Evolutionary conservation across 179 eudicot species (phyloP).

Genomic region (Spergularia azorica): DNA sequence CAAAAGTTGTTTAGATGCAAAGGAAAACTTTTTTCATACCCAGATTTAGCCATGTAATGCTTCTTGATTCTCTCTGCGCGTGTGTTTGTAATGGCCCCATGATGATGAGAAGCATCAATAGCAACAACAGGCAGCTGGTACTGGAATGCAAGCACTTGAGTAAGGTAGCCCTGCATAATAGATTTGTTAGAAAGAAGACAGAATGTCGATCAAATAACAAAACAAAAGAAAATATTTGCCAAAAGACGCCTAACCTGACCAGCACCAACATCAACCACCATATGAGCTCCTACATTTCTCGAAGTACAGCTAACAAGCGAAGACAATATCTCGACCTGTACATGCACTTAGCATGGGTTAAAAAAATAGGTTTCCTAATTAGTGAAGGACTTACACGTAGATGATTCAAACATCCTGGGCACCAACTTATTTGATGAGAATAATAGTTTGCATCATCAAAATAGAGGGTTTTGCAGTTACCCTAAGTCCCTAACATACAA

Average conservation of each 20-base stretch:
- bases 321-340: conserved; percentile 77
- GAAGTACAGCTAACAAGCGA: conserved; percentile 63
- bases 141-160: conserved; percentile 89
- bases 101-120: conserved; percentile 85
- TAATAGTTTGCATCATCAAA: neutral
- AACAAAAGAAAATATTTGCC: neutral
- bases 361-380: neutral
- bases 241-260: conserved; percentile 66
- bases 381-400: neutral
- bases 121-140: conserved; percentile 75
- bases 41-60: conserved; percentile 72
- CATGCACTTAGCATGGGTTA: conserved; percentile 8
- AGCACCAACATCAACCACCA: conserved; percentile 88
- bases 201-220: neutral
- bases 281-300: conserved; percentile 50
- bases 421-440: neutral
- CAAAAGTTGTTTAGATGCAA: neutral
- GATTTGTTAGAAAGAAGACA: conserved; percentile 15
- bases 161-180: conserved; percentile 74
- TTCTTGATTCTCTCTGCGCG: conserved; percentile 87
- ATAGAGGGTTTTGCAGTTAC: neutral
- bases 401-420: neutral
- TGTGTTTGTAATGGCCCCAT: conserved; percentile 68
- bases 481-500: neutral
- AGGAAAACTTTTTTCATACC: conserved; percentile 40